Evolutionary conservation across 306 rosid genomes (phyloP), one percentile per base, ranked within the genome.

Genomic region (Citrullus mucosospermus): DNA sequence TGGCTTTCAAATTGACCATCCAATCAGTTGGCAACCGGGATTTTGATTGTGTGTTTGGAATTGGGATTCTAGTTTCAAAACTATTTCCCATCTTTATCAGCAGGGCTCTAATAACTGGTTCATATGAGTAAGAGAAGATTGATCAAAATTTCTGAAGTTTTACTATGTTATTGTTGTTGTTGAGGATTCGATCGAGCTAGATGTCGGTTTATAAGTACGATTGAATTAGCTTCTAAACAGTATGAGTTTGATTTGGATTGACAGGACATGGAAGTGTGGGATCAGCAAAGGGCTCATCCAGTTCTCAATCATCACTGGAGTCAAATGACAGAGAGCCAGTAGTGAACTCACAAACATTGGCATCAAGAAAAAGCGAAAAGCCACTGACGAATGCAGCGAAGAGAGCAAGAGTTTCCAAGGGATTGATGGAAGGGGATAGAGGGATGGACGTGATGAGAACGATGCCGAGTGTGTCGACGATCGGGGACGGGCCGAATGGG

Each of bases 401-500:
- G 81, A 85, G 59, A 82, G 79, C 59, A 25, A 87, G 63, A 72
- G 56, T 58, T 79, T 68, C 60, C 17, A 81, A 74, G 20, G 81
- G 80, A 17, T 15, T 44, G 39, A 41, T 61, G 43, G 43, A 73
- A 78, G 81, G 75, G 66, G 81, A 73, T 41, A 50, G 44, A 15
- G 82, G 86, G 54, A 55, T 72, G 82, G 81, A 80, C 0, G 78
- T 81, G 81, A 63, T 77, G 84, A 67, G 77, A 17, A 41, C 54
- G 55, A 87, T 88, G 93, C 92, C 92, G 6, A 75, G 72, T 7
- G 96, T 88, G 82, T 81, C 65, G 9, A 83, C 90, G 30, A 81
- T 80, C 6, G 91, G 96, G 50, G 86, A 87, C 55, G 91, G 89
- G 65, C 90, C 85, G 0, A 41, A 41, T 22, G 96, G 96, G 61